Percentiles rank a stretch among this genome's conserved stretches.
Evolutionary conservation across 139 green algal species (phyloP).

Genomic region (Ettlia oleoabundans): DNA sequence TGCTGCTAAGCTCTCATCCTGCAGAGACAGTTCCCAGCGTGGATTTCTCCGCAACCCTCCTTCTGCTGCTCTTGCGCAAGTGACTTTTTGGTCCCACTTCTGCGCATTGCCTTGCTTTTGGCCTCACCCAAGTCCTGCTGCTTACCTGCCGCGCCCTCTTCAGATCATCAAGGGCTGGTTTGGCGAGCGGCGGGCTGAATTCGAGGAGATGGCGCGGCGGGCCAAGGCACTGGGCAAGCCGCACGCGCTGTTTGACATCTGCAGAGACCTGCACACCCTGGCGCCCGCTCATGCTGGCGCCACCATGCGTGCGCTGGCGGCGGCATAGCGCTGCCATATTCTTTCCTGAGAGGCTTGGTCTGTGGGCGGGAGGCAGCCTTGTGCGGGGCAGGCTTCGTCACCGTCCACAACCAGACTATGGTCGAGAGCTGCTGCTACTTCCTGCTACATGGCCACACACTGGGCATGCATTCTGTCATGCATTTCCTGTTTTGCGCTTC

Average conservation of each 20-base stretch:
- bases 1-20: too few relatives aligned
- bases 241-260: slow-evolving; percentile 74
- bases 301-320: background rate
- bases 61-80: too few relatives aligned
- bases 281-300: background rate
- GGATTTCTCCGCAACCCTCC: too few relatives aligned
- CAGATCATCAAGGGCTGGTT: slow-evolving; percentile 72
- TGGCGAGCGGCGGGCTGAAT: slow-evolving; percentile 35
- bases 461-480: background rate
- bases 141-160: background rate
- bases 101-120: background rate
- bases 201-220: slow-evolving; percentile 61
- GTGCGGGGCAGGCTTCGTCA: too few relatives aligned
- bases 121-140: background rate
- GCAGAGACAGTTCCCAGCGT: too few relatives aligned
- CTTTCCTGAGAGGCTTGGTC: too few relatives aligned
- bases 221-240: slow-evolving; percentile 67
- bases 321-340: too few relatives aligned
- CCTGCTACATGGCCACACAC: too few relatives aligned
- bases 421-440: too few relatives aligned
- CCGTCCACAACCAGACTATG: background rate
- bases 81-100: too few relatives aligned
- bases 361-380: background rate
- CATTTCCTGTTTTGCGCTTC: background rate
- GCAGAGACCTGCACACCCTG: slow-evolving; percentile 63